Base-by-base conservation (phyloP, 768 basidiomycete genomes). In the Fistulinella prunicolor region DNA sequence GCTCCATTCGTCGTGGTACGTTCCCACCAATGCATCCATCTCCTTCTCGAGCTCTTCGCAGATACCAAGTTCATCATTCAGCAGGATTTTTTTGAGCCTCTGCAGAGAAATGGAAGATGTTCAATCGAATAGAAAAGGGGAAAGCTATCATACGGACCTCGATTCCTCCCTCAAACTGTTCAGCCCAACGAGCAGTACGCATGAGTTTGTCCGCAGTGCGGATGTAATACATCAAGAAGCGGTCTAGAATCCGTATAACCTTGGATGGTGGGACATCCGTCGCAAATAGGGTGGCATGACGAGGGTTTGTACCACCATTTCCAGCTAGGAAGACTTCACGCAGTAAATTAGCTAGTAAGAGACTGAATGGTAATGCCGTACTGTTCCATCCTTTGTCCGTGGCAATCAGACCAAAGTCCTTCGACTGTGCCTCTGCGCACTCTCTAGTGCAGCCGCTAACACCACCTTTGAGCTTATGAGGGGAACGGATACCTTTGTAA, bases 361-460 rank as follows among this genome's bases (percentile, higher is more conserved):
- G 4, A 32, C 13, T 12, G 13, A 9, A 32, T 32, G 4, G 30
- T 7, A 32, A 3, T 12, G 20, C 14, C 71, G 49, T 52, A 80
- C 76, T 62, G 56, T 88, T 86, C 84, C 85, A 88, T n/a, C 86
- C 86, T 64, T 88, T 86, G 65, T 81, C 82, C 0, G 84, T 86
- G 1, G 85, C 86, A 47, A 88, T 88, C 32, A 87, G 65, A 12
- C 86, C 86, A 55, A 88, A 89, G 62, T 88, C 85, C 59, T 80
- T 85, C 12, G 70, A 70, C 56, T 89, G 86, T 2, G 86, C 86
- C 63, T 88, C 86, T 0, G 86, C 86, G 50, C 86, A 89, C 60
- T 88, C 86, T 16, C 86, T 75, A 0, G 85, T 75, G 58, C 86
- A 88, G 17, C 86, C 86, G 19, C 79, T 81, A 4, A 89, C 83